Conservation (phyloP, 768 basidiomycete genomes). For the Boletus rufocinnamomeus region DNA sequence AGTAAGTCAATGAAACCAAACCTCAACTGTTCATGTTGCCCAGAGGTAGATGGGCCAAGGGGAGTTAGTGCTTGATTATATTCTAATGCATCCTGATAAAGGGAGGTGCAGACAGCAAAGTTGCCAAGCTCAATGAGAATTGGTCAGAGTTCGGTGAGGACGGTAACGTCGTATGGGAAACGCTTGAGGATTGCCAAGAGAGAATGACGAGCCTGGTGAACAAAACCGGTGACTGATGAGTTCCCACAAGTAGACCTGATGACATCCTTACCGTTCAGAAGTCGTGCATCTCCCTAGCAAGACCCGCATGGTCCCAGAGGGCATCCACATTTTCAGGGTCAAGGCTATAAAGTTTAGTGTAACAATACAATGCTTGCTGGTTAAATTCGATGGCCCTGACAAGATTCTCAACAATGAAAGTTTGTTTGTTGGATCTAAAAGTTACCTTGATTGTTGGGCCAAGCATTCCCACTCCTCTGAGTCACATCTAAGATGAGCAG, state of each 20-base stretch:
- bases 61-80: neutral
- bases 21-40: slow-evolving; percentile 4
- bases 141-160: slow-evolving; percentile 72
- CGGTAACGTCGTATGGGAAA: slow-evolving; percentile 61
- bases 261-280: neutral
- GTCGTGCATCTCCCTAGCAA: neutral
- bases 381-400: neutral
- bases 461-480: slow-evolving; percentile 84
- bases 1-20: slow-evolving; percentile 19
- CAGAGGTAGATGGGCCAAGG: slow-evolving; percentile 9
- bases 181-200: slow-evolving; percentile 4
- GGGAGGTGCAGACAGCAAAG: neutral
- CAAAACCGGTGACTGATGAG: neutral
- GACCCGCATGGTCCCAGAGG: neutral
- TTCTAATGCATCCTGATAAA: neutral
- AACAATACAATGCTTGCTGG: slow-evolving; percentile 2
- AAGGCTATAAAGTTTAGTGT: neutral
- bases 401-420: slow-evolving; percentile 57
- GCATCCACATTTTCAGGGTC: neutral
- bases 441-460: slow-evolving; percentile 70
- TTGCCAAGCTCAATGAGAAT: slow-evolving; percentile 1
- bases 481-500: slow-evolving; percentile 78
- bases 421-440: slow-evolving; percentile 45
- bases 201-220: neutral
- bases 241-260: neutral